These are phyloP conservation scores for Pyrus hybrid DNA, from an alignment of 331 rosid species.

Conservation along the genomic window DNA sequence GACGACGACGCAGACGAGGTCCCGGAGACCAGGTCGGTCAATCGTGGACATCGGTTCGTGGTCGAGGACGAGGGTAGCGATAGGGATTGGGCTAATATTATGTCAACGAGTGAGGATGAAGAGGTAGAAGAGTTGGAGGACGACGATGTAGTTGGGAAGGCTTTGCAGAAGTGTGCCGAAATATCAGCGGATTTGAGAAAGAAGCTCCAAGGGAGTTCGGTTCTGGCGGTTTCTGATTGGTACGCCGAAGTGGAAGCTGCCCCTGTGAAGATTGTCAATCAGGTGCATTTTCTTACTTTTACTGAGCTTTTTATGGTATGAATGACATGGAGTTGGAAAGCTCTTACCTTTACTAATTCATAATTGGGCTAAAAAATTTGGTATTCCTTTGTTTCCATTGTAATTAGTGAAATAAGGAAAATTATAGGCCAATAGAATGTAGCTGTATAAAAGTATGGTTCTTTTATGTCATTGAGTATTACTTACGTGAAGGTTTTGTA, in stretches of 20 bases:
- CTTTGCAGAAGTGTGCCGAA: constrained; percentile 76
- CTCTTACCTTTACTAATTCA: too few relatives aligned
- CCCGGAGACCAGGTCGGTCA: constrained; percentile 11
- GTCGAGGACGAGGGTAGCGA: constrained; percentile 67
- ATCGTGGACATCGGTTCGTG: constrained; percentile 67
- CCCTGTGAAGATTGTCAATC: constrained; percentile 73
- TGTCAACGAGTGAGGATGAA: constrained; percentile 43
- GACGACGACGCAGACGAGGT: constrained; percentile 57
- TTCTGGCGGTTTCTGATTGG: constrained; percentile 41
- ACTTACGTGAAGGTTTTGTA: neutral
- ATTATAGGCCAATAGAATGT: too few relatives aligned
- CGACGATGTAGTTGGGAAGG: constrained; percentile 69
- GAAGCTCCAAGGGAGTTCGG: constrained; percentile 65
- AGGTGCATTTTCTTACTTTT: too few relatives aligned
- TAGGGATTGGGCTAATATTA: constrained; percentile 27
- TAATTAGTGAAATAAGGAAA: too few relatives aligned
- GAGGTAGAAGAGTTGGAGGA: constrained; percentile 24
- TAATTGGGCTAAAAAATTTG: too few relatives aligned
- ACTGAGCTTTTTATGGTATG: too few relatives aligned
- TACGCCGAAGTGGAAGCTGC: constrained; percentile 84
- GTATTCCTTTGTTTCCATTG: too few relatives aligned
- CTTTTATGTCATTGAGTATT: too few relatives aligned
- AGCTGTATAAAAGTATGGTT: too few relatives aligned
- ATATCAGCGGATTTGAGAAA: constrained; percentile 76
- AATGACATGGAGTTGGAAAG: too few relatives aligned